Base-by-base conservation (phyloP, 1,139 yeast genomes). In the Kurtzmaniella quercitrusa region DNA sequence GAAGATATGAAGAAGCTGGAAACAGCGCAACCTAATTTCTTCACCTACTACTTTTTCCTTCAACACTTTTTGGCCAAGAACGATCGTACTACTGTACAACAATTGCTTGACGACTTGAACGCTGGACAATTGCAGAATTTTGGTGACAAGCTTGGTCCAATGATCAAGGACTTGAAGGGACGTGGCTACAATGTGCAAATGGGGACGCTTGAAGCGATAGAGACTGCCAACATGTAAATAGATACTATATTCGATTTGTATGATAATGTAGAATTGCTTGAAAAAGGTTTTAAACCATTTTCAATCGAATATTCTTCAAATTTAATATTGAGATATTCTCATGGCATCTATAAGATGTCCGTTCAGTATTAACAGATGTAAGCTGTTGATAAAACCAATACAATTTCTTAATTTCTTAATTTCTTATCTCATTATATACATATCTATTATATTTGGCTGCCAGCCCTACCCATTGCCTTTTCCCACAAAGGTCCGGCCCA, bases 11-110 rank as follows among this genome's bases (percentile, higher is more conserved):
- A 52, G 55, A 45, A 50, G 17, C 60, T 60, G 44, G 41, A 52
- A 7, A 44, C 45, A 11, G 42, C 43, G 14, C 54, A 61, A 39
- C 80, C 87, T 17, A 84, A 84, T 60, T 63, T 64, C 50, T 84
- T 53, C 64, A 78, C 87, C 9, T 82, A 66, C 58, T 80, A 71
- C 56, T 83, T 68, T 60, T 58, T 83, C 50, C 58, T 84, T 42
- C 62, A 61, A 38, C 74, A 73, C 47, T 80, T 75, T 39, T 44
- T 52, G 41, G 63, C 63, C 42, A 57, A 57, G 39, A 59, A 59
- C 33, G 64, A 74, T 45, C 44, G 45, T 30, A 65, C 59, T 6
- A 51, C 56, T 36, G 66, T 77, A 19, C 66, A 71, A 43, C 52
- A 54, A 42, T 54, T 76, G 19, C 52, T 79, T 20, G 57, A 65